Percentiles rank a stretch among this genome's conserved stretches.
These are phyloP conservation scores for Trametes cingulata DNA, from an alignment of 768 basidiomycete species.

Conservation along the genomic window DNA sequence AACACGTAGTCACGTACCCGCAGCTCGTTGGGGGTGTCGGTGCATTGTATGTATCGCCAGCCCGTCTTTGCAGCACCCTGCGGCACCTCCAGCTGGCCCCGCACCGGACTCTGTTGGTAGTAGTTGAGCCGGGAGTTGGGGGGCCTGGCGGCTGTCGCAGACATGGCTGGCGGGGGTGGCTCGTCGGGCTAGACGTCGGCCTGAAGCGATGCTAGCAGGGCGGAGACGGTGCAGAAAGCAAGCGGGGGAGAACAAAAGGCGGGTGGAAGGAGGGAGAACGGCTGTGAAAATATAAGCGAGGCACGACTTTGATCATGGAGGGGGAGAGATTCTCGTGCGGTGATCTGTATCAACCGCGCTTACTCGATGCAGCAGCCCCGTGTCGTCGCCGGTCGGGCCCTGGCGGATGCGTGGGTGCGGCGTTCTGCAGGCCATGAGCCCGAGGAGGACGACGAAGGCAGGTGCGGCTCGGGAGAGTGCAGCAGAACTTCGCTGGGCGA, in stretches of 20 bases:
- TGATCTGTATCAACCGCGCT: constrained; percentile 20
- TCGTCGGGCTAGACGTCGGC: not conserved
- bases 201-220: not conserved
- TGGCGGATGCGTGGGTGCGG: not conserved
- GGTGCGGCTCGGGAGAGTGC: constrained; percentile 10
- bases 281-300: constrained; percentile 28
- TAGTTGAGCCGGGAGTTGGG: constrained; percentile 45
- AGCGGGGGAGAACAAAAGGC: constrained; percentile 17
- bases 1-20: constrained; percentile 45
- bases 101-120: constrained; percentile 62
- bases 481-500: not conserved
- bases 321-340: constrained; percentile 8
- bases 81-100: constrained; percentile 74
- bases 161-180: constrained; percentile 11
- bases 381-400: not conserved
- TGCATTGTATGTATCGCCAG: constrained; percentile 74
- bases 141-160: constrained; percentile 10
- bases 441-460: constrained; percentile 17
- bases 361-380: not conserved
- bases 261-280: constrained; percentile 12
- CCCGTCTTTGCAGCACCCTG: constrained; percentile 54
- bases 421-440: too few relatives aligned
- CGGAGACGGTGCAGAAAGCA: constrained; percentile 26
- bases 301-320: constrained; percentile 17
- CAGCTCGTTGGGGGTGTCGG: constrained; percentile 74